Evolutionary conservation across 1,284 basidiomycete genomes (phyloP).

Genomic region (Porogramme epimiltina): DNA sequence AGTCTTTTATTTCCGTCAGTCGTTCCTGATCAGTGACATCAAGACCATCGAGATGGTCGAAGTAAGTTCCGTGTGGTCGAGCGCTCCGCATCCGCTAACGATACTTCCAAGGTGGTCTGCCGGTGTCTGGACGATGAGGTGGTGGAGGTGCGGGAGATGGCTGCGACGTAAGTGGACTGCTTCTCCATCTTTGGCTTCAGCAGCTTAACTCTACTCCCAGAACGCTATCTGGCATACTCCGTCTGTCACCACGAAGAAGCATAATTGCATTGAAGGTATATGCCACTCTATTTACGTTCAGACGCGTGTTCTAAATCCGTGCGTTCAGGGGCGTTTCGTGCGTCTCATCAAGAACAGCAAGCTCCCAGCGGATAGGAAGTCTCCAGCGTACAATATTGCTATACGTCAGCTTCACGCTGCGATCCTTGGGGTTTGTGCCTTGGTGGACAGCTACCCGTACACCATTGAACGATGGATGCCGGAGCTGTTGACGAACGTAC

Average conservation of each 20-base stretch:
- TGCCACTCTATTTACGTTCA: neutral
- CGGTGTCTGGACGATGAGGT: slow-evolving; percentile 74
- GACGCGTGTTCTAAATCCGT: neutral
- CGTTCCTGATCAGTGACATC: slow-evolving; percentile 61
- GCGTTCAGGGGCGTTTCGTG: slow-evolving; percentile 65
- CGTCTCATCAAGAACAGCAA: slow-evolving; percentile 60
- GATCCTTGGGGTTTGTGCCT: slow-evolving; percentile 77
- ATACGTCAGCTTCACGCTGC: slow-evolving; percentile 77
- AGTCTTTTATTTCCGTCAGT: slow-evolving; percentile 79
- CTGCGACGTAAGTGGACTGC: slow-evolving; percentile 57
- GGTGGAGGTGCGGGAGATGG: slow-evolving; percentile 77
- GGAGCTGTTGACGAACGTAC: slow-evolving; percentile 64
- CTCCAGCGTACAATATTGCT: slow-evolving; percentile 60
- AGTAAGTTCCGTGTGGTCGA: slow-evolving; percentile 32
- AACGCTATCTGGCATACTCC: slow-evolving; percentile 79
- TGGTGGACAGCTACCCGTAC: slow-evolving; percentile 83
- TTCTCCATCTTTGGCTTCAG: too few relatives aligned
- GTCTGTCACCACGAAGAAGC: slow-evolving; percentile 77
- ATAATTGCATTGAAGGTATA: slow-evolving; percentile 67
- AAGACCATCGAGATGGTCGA: slow-evolving; percentile 72
- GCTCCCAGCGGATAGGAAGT: slow-evolving; percentile 54
- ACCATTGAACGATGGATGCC: slow-evolving; percentile 89
- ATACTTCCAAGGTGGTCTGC: slow-evolving; percentile 54
- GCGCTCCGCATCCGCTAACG: too few relatives aligned
- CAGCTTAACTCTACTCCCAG: slow-evolving; percentile 33